Evolutionary conservation across 164 flowering plant species (phyloP), one percentile per base, ranked within the genome.

Genomic region (Liriodendron chinense): DNA sequence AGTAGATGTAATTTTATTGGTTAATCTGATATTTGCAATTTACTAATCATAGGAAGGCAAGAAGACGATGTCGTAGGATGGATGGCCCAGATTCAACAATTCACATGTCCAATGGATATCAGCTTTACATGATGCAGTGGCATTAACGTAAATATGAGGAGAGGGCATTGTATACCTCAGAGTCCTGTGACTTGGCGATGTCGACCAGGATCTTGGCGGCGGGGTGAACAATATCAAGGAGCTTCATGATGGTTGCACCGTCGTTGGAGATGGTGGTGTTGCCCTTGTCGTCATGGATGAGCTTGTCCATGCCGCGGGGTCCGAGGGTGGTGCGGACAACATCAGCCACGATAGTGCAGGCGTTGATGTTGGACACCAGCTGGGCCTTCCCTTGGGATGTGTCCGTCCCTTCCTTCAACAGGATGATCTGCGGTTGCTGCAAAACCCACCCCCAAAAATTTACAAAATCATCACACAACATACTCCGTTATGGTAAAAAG

Each of bases 211-310:
- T 92, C 88, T 93, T 96, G 25, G 99, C 94, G 20, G 98, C 99
- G 1, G 99, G 99, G 47, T 96, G 98, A 18, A 96, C 86, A 57
- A 96, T 91, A 71, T 96, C 98, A 18, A 96, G 98, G n/a, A 96
- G 91, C 86, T 96, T 96, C 99, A 96, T 96, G 77, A 96, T 96
- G 47, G 99, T 96, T 28, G 99, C 99, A 21, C 99, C 98, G 69
- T 96, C 99, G 72, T 94, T 96, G 62, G 98, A 94, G 69, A 96
- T 96, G 80, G 99, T 96, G 73, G 97, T 93, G 56, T 76, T 82
- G 2, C 99, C 99, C 82, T 92, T 96, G 28, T 91, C 94, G 80
- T 96, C 99, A 72, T 96, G 98, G 83, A 96, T 94, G 72, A 96
- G 84, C 85, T 96, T 94, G 84, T 96, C 99, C 99, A 94, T 96